Base-by-base conservation (phyloP, 169 alveolate species). In the Theileria orientalis region DNA sequence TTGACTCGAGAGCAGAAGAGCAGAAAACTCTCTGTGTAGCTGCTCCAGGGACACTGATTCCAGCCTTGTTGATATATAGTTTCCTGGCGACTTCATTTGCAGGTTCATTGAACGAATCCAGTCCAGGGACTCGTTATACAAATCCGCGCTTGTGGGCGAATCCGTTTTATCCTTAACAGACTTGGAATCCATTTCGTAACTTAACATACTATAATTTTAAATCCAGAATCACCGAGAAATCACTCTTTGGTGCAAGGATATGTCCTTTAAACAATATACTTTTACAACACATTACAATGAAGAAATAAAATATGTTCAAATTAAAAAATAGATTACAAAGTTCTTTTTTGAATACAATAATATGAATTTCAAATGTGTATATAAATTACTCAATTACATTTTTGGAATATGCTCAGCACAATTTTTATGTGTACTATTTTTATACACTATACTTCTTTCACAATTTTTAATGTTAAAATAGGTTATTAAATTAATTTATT, bases 51-150 rank as follows among this genome's bases (percentile, higher is more conserved):
- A 56, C 21, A 72, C 87, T 14, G 84, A 66, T 40, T 82, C 89
- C 57, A 82, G 51, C 47, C 85, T 56, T 9, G 72, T 2, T 1
- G 79, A 71, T 1, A 72, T 74, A 33, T 51, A 82, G 44, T 49
- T 68, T 44, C 87, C 87, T 3, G 87, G 87, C 2, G 83, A 72
- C 71, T 44, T 64, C 42, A 79, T 69, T 32, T 71, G 87, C 3
- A 35, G 0, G 42, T 33, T 64, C 30, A 73, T 60, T 1, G 82
- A 72, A 19, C 69, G 47, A 44, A 82, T 51, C 75, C 75, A 71
- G 40, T 82, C 89, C 46, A 82, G 60, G 32, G 85, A 30, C 5
- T 82, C 83, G 11, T 52, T 70, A 57, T 78, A 69, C 30, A 70
- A 29, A 46, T 52, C 79, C 69, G 60, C 19, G 9, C 11, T 37